phyloP scores from a whole-genome alignment of 2,329 filamentous ascomycete genomes.

The Pyrenochaeta sp. region DNA sequence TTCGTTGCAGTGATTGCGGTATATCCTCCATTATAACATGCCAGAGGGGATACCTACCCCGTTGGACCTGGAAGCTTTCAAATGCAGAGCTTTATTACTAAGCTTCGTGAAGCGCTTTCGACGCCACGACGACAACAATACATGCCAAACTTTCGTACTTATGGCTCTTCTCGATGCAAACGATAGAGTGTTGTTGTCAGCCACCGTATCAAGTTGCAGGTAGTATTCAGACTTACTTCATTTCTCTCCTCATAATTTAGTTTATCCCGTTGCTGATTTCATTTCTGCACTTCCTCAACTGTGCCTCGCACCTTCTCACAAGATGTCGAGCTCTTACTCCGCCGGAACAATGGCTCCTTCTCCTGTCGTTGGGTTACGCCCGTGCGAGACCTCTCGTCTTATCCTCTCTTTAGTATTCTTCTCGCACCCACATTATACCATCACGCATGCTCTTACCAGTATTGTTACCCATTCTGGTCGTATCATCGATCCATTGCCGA shows the following conservation, averaged over 20 bases:
- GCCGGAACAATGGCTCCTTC: background rate
- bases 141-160: too few species aligned
- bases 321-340: background rate
- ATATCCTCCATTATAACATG: too few species aligned
- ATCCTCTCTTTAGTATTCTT: background rate
- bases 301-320: background rate
- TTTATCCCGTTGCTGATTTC: background rate
- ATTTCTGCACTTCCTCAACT: background rate
- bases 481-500: background rate
- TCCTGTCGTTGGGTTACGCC: background rate
- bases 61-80: too few species aligned
- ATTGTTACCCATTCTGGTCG: conserved; percentile 7
- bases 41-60: too few species aligned
- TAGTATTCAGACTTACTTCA: background rate
- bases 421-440: background rate
- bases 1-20: too few species aligned
- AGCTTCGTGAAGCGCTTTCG: too few species aligned
- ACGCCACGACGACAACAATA: too few species aligned
- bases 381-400: background rate
- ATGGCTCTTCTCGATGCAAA: background rate
- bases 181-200: background rate
- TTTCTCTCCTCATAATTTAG: background rate
- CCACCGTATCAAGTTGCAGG: background rate
- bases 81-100: too few species aligned
- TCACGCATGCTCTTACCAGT: conserved; percentile 3